Conservation (phyloP, 768 basidiomycete genomes). For the Lactifluus rugatus region DNA sequence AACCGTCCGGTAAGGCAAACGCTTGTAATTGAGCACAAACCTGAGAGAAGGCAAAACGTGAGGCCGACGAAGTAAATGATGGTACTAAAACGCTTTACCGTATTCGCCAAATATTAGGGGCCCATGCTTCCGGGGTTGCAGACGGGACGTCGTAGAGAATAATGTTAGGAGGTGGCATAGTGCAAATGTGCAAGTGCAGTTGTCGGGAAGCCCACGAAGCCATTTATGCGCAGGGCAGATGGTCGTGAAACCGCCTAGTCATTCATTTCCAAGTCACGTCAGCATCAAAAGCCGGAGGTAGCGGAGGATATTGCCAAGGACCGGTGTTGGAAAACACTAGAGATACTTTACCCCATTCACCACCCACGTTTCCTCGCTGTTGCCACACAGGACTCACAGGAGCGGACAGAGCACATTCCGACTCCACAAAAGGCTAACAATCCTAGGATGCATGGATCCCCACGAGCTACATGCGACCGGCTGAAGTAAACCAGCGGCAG, state of each 20-base stretch:
- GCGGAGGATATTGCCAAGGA: neutral
- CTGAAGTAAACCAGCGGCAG: conserved; percentile 9
- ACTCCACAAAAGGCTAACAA: conserved; percentile 2
- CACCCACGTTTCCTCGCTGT: neutral
- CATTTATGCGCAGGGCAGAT: conserved; percentile 10
- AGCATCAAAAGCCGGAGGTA: conserved; percentile 11
- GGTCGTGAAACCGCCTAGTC: neutral
- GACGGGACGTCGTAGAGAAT: conserved; percentile 61
- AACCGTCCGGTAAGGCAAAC: conserved; percentile 55
- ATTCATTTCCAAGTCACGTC: neutral
- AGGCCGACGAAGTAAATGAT: neutral
- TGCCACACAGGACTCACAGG: neutral
- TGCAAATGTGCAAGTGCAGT: conserved; percentile 12
- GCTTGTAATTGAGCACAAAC: conserved; percentile 69
- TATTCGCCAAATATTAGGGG: conserved; percentile 66
- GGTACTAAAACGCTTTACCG: conserved; percentile 32
- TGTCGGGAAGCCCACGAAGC: neutral
- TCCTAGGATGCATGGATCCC: neutral
- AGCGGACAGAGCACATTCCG: neutral
- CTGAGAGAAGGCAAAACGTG: conserved; percentile 27
- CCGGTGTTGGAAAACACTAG: neutral
- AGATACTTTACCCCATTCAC: neutral
- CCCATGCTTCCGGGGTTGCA: conserved; percentile 56
- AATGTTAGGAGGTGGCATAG: conserved; percentile 41
- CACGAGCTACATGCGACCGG: conserved; percentile 8